Base-by-base conservation (phyloP, 257 asterid genomes). In the Fraxinus excelsior region DNA sequence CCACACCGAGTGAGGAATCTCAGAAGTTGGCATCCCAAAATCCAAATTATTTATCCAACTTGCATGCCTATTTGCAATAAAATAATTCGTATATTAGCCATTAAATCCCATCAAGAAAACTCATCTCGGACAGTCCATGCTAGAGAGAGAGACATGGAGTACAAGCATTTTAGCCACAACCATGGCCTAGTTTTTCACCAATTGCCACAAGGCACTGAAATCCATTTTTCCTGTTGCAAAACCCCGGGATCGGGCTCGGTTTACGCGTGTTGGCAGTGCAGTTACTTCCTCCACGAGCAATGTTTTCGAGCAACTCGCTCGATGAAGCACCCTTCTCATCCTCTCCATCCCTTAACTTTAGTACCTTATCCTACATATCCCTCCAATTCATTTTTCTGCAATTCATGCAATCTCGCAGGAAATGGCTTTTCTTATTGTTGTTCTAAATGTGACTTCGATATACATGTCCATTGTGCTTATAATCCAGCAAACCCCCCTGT, bases 401-500 rank as follows among this genome's bases (percentile, higher is more conserved):
- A 89, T 38, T 51, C 88, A 7, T 91, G 97, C 77, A 74, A 65
- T 75, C 86, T 75, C 5, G 69, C 35, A 9, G 97, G 97, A 1
- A 85, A 66, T 23, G 92, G 91, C 21, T 84, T 89, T 75, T 84
- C 85, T 69, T 91, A 89, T 64, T 80, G 84, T 65, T 91, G 94
- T 68, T 84, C 91, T 0, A 91, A 91, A 12, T 91, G 97, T 31
- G 91, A 91, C 1, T 89, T 91, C 28, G 97, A 91, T 68, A 83
- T 91, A 13, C 97, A 89, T 49, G 80, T 91, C 66, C 87, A 82
- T 73, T 91, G 97, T 42, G 96, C 96, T 28, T 85, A 84, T 67
- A 5, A 4, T 0, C 73, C 76, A 19, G 46, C 83, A 9, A 62
- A 19, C 4, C 51, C 82, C 12, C 78, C 79, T 16, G 76, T 49